These are phyloP conservation scores for Mucor racemosus DNA, from an alignment of 371 early-diverging fungal genomes.

Conservation along the genomic window DNA sequence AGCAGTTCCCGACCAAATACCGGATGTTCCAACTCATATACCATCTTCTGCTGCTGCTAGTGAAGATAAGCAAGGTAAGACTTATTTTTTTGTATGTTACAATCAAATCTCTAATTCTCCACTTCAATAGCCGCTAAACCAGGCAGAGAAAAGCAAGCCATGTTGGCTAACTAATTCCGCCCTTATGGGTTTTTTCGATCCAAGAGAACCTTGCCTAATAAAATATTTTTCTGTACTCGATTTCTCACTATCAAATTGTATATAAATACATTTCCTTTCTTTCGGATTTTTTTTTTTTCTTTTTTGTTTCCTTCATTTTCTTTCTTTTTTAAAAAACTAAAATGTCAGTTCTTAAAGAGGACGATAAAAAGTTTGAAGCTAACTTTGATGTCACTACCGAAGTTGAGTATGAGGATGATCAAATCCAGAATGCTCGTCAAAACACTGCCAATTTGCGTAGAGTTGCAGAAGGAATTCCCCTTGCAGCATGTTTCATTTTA, in stretches of 20 bases:
- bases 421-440: constrained; percentile 12
- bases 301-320: constrained; percentile 15
- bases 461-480: constrained; percentile 50
- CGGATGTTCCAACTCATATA: constrained; percentile 13
- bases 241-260: neutral
- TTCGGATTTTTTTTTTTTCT: neutral
- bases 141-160: constrained; percentile 25
- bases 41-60: neutral
- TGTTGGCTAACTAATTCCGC: constrained; percentile 23
- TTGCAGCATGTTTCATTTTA: constrained; percentile 60
- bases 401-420: constrained; percentile 27
- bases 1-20: constrained; percentile 25
- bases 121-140: constrained; percentile 12
- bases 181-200: neutral
- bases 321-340: constrained; percentile 7
- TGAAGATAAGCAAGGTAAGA: constrained; percentile 14
- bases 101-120: neutral
- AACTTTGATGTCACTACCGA: constrained; percentile 23
- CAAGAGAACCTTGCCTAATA: neutral
- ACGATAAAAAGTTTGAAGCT: constrained; percentile 30
- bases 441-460: constrained; percentile 20
- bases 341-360: constrained; percentile 23
- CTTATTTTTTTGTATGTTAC: neutral
- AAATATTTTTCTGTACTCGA: neutral
- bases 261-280: neutral